Percentiles rank a stretch among this genome's conserved stretches.
Evolutionary conservation across 148 eudicot genomes (phyloP).

Genomic region (Cornus kousa): DNA sequence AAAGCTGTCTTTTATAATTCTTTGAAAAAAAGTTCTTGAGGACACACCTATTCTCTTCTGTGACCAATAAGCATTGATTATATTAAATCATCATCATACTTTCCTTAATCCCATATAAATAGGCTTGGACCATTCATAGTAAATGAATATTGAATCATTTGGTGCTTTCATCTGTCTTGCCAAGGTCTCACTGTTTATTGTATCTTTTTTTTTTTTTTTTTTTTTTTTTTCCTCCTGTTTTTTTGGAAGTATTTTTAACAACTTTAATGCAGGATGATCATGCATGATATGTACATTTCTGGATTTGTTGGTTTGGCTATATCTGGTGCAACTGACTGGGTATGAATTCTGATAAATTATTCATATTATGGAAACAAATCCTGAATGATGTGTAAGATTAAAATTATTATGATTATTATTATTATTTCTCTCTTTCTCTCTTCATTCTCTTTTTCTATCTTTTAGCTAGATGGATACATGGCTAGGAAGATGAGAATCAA

Average conservation of each 20-base stretch:
- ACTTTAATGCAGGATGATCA: constrained; percentile 78
- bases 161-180: not conserved
- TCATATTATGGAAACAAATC: not conserved
- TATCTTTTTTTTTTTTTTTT: not conserved
- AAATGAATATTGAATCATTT: not conserved
- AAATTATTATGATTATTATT: too few species aligned
- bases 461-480: constrained; percentile 89
- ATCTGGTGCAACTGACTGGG: constrained; percentile 98
- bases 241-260: not conserved
- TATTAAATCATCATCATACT: too few species aligned
- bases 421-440: not conserved
- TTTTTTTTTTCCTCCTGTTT: not conserved
- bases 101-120: too few species aligned
- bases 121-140: too few species aligned
- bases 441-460: constrained; percentile 9
- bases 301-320: constrained; percentile 83
- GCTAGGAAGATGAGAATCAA: constrained; percentile 95
- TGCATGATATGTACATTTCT: constrained; percentile 86
- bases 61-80: too few species aligned
- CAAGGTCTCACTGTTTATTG: not conserved
- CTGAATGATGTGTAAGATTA: not conserved
- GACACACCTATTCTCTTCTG: too few species aligned
- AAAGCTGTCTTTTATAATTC: too few species aligned
- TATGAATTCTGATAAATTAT: constrained; percentile 23
- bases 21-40: too few species aligned